phyloP scores from a whole-genome alignment of 1,139 yeast species.

The Geotrichum macrosporum region DNA sequence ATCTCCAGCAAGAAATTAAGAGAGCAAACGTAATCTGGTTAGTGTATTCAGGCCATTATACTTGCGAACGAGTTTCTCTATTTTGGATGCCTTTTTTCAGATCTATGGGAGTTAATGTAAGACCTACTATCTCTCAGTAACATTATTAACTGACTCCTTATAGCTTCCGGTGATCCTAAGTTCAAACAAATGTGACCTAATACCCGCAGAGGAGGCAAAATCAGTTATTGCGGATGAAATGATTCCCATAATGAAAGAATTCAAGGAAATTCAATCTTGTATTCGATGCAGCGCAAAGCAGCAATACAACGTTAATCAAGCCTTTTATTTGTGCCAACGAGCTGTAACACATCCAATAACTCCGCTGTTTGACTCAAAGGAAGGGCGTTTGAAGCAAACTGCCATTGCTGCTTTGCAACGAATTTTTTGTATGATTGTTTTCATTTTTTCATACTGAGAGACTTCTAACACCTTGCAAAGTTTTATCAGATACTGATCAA shows the following conservation, averaged over 20 bases:
- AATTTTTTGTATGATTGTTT: constrained; percentile 49
- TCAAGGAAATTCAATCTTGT: constrained; percentile 90
- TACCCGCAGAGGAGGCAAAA: constrained; percentile 34
- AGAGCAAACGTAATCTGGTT: constrained; percentile 90
- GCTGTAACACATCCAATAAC: constrained; percentile 93
- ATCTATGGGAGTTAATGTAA: constrained; percentile 75
- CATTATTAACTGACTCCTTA: constrained; percentile 4
- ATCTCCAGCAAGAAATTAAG: constrained; percentile 68
- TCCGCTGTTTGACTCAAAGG: constrained; percentile 89
- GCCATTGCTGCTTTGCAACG: constrained; percentile 73
- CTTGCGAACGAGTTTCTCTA: constrained; percentile 82
- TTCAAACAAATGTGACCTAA: constrained; percentile 71
- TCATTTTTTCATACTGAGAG: constrained; percentile 4
- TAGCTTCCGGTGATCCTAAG: constrained; percentile 74
- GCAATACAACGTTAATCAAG: constrained; percentile 75
- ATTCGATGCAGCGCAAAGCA: constrained; percentile 80
- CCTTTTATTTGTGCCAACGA: constrained; percentile 85
- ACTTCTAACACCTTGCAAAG: too few species aligned
- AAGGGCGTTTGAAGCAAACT: constrained; percentile 71
- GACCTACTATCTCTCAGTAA: not conserved
- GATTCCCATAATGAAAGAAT: constrained; percentile 79
- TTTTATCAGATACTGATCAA: constrained; percentile 82
- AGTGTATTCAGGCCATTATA: constrained; percentile 87
- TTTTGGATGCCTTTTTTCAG: constrained; percentile 95
- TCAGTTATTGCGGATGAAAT: constrained; percentile 61